These are phyloP conservation scores for Cytospora paraplurivora DNA, from an alignment of 2,329 filamentous ascomycete genomes.

Conservation along the genomic window DNA sequence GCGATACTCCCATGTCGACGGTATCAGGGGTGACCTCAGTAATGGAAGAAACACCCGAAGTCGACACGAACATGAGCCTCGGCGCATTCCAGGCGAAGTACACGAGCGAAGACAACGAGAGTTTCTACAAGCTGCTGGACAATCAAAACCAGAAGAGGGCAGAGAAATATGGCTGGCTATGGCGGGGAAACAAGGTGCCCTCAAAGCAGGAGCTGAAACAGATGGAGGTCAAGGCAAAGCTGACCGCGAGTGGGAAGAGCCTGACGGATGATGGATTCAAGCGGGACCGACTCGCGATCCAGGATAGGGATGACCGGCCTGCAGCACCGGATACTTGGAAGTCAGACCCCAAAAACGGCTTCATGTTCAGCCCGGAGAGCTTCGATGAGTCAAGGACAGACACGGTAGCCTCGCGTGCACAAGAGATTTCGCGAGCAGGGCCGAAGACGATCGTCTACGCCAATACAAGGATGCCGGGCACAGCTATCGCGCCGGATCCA, in stretches of 20 bases:
- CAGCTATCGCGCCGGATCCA: conserved; percentile 43
- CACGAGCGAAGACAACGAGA: conserved; percentile 97
- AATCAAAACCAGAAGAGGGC: conserved; percentile 83
- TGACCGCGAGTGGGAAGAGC: conserved; percentile 47
- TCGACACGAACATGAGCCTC: conserved; percentile 79
- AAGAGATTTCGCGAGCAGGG: conserved; percentile 70
- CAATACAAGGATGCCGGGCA: conserved; percentile 76
- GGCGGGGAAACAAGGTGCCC: conserved; percentile 82
- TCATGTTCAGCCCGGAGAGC: conserved; percentile 83
- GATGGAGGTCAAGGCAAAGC: conserved; percentile 60
- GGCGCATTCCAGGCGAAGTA: conserved; percentile 88
- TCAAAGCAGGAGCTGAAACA: conserved; percentile 76
- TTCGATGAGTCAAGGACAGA: conserved; percentile 56
- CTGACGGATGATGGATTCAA: conserved; percentile 60
- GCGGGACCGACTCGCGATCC: conserved; percentile 62
- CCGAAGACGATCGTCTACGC: conserved; percentile 78
- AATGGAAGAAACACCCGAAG: conserved; percentile 45
- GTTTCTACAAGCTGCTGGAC: conserved; percentile 90
- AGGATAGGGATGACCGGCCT: conserved; percentile 69
- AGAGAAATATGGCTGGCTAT: conserved; percentile 87
- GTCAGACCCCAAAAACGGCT: conserved; percentile 70
- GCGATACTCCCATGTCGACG: conserved; percentile 72
- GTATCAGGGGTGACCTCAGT: conserved; percentile 36
- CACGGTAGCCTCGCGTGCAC: conserved; percentile 69
- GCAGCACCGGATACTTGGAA: conserved; percentile 79